These are phyloP conservation scores for Gilbertella persicaria DNA, from an alignment of 371 early-diverging fungal species.

Conservation along the genomic window DNA sequence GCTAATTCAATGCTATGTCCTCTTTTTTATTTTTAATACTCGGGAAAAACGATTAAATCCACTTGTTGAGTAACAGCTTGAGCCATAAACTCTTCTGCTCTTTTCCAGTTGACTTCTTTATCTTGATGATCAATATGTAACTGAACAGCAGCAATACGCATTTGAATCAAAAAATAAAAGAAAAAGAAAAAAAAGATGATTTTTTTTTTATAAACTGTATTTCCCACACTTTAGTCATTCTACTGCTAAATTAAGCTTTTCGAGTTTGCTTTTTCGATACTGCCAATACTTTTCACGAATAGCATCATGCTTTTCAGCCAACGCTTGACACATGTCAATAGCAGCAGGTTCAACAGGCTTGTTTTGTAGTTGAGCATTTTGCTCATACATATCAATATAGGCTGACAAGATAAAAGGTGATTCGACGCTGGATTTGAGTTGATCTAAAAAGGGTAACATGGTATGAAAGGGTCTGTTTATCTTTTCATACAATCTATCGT, in stretches of 20 bases:
- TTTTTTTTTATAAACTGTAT: too few relatives aligned
- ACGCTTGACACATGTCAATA: slow-evolving; percentile 53
- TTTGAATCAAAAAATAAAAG: not conserved
- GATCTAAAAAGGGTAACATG: slow-evolving; percentile 51
- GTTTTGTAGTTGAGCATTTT: slow-evolving; percentile 42
- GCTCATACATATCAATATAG: slow-evolving; percentile 70
- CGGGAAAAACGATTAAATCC: slow-evolving; percentile 33
- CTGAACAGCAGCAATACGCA: slow-evolving; percentile 28
- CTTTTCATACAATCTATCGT: slow-evolving; percentile 54
- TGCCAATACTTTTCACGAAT: slow-evolving; percentile 78
- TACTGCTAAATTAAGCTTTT: slow-evolving; percentile 11
- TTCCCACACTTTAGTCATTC: too few relatives aligned
- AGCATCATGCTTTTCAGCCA: slow-evolving; percentile 66
- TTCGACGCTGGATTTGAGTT: slow-evolving; percentile 33
- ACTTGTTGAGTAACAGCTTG: slow-evolving; percentile 10
- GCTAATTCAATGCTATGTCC: not conserved
- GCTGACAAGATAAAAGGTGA: slow-evolving; percentile 67
- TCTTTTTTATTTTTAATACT: too few relatives aligned
- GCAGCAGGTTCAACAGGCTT: slow-evolving; percentile 39
- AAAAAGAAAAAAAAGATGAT: not conserved
- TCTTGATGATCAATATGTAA: slow-evolving; percentile 19
- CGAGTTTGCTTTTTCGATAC: slow-evolving; percentile 57
- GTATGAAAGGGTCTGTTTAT: slow-evolving; percentile 35
- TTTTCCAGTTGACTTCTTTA: slow-evolving; percentile 11
- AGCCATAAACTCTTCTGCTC: slow-evolving; percentile 16